Evolutionary conservation across 2,329 filamentous ascomycete species (phyloP).

Genomic region (Hypomyces rosellus): DNA sequence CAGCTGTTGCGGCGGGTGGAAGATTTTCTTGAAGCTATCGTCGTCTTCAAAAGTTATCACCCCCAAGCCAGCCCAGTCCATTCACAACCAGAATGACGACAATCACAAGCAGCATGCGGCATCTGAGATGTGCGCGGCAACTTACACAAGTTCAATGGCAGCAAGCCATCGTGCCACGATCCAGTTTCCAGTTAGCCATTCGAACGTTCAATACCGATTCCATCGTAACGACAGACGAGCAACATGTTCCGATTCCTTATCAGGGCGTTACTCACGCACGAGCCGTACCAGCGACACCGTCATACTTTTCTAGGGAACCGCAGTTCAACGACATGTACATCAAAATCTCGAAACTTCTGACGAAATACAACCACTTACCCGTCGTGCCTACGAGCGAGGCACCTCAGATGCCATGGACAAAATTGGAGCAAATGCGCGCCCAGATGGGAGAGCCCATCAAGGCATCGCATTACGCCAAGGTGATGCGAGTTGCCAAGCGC

Average conservation of each 20-base stretch:
- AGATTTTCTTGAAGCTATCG: slow-evolving; percentile 19
- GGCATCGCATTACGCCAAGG: slow-evolving; percentile 69
- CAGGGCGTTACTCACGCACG: slow-evolving; percentile 51
- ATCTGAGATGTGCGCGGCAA: slow-evolving; percentile 29
- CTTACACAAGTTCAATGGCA: slow-evolving; percentile 24
- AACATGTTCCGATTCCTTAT: slow-evolving; percentile 25
- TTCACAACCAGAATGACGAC: slow-evolving; percentile 28
- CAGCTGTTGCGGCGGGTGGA: not conserved
- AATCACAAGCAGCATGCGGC: slow-evolving; percentile 28
- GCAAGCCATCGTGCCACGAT: slow-evolving; percentile 18
- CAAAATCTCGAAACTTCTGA: slow-evolving; percentile 62
- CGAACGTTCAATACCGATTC: slow-evolving; percentile 18
- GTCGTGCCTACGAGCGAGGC: slow-evolving; percentile 58
- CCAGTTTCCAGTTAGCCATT: slow-evolving; percentile 20
- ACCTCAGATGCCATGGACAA: slow-evolving; percentile 74
- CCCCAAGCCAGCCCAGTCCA: slow-evolving; percentile 15
- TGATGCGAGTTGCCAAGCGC: slow-evolving; percentile 68
- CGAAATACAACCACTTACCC: slow-evolving; percentile 68
- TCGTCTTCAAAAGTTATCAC: slow-evolving; percentile 1
- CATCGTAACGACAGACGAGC: slow-evolving; percentile 14
- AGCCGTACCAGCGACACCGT: slow-evolving; percentile 74
- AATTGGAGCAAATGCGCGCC: slow-evolving; percentile 66
- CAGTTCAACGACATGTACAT: slow-evolving; percentile 82
- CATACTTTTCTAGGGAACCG: slow-evolving; percentile 89
- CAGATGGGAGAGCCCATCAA: slow-evolving; percentile 66